Evolutionary conservation across 768 basidiomycete species (phyloP).

Genomic region (Russula vinacea): DNA sequence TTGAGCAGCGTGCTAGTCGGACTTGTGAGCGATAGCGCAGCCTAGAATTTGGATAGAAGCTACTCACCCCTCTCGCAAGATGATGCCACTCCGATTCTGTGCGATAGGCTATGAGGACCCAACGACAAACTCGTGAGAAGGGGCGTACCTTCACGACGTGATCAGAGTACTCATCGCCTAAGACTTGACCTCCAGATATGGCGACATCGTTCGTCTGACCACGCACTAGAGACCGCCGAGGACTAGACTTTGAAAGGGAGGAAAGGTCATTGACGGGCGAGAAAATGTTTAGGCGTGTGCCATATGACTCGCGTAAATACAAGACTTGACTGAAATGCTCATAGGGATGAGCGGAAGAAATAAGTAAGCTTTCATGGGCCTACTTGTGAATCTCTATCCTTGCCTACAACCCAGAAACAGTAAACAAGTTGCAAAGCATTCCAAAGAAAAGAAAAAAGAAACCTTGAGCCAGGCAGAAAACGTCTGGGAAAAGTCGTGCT

Average conservation of each 20-base stretch:
- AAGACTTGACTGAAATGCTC: conserved; percentile 66
- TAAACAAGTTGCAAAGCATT: background rate
- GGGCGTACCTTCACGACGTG: conserved; percentile 81
- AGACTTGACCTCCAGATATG: conserved; percentile 75
- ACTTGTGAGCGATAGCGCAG: background rate
- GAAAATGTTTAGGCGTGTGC: conserved; percentile 84
- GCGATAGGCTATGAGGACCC: conserved; percentile 12
- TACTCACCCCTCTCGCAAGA: conserved; percentile 79
- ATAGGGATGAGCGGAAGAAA: background rate
- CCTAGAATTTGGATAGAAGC: conserved; percentile 15
- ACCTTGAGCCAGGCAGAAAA: conserved; percentile 91
- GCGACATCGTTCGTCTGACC: conserved; percentile 74
- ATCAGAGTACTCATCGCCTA: conserved; percentile 94
- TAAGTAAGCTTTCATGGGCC: conserved; percentile 33
- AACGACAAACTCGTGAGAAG: background rate
- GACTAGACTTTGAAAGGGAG: conserved; percentile 66
- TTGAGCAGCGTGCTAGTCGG: conserved; percentile 71
- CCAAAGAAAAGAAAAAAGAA: conserved; percentile 25
- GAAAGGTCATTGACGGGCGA: conserved; percentile 88
- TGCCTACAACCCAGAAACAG: conserved; percentile 40
- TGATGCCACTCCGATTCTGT: conserved; percentile 93
- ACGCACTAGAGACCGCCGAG: conserved; percentile 54
- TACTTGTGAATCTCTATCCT: conserved; percentile 94
- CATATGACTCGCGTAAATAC: conserved; percentile 77
- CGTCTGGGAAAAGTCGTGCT: conserved; percentile 56